Percentiles rank a stretch among this genome's conserved stretches.
phyloP scores from a whole-genome alignment of 2,329 filamentous ascomycete species.

The Boeremia exigua region DNA sequence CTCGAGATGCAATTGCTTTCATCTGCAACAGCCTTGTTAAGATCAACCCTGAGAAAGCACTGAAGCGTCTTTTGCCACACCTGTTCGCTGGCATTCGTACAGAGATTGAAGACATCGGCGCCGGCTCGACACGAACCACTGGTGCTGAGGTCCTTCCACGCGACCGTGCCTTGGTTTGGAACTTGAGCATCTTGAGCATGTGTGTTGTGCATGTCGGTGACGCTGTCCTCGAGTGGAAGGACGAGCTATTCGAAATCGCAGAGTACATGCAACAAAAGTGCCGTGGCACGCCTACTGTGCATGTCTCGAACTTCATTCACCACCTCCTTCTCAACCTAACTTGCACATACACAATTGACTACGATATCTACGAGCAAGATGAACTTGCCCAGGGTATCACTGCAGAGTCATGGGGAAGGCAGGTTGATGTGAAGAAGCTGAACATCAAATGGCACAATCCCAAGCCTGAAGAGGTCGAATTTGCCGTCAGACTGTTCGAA shows the following conservation, averaged over 20 bases:
- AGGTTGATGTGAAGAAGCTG: constrained; percentile 74
- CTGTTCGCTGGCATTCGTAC: constrained; percentile 90
- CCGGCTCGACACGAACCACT: constrained; percentile 91
- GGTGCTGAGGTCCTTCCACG: constrained; percentile 92
- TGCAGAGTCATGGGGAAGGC: constrained; percentile 82
- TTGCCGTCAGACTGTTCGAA: constrained; percentile 88
- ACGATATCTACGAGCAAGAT: constrained; percentile 82
- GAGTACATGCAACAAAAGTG: constrained; percentile 97
- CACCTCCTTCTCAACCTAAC: constrained; percentile 94
- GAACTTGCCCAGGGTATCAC: constrained; percentile 74
- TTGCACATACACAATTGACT: constrained; percentile 90
- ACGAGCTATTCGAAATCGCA: constrained; percentile 88
- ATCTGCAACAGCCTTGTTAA: constrained; percentile 97
- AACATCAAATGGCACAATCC: constrained; percentile 93
- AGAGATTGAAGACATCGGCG: constrained; percentile 96
- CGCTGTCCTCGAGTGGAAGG: constrained; percentile 85
- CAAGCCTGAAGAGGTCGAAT: constrained; percentile 77
- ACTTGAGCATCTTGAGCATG: constrained; percentile 97
- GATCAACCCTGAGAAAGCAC: constrained; percentile 89
- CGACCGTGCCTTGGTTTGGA: constrained; percentile 93
- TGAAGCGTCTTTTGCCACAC: constrained; percentile 89
- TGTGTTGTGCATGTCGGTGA: constrained; percentile 94
- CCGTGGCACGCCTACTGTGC: constrained; percentile 89
- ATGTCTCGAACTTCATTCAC: constrained; percentile 97
- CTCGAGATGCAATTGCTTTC: constrained; percentile 97